Evolutionary conservation across 306 rosid genomes (phyloP).

Genomic region (Vigna unguiculata): DNA sequence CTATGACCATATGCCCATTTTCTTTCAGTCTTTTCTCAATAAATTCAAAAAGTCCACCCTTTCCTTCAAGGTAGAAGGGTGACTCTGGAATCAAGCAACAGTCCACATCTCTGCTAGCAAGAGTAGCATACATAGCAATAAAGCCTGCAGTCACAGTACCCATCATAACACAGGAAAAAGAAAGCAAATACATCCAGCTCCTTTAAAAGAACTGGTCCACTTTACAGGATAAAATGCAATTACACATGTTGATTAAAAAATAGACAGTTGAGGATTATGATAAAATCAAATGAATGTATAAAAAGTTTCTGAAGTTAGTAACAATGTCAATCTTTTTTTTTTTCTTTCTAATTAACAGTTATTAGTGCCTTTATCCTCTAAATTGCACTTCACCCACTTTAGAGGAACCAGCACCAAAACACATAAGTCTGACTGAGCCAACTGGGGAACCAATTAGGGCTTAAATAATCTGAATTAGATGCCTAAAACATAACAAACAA

Average conservation of each 20-base stretch:
- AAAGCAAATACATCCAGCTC: not conserved
- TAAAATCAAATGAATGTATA: not conserved
- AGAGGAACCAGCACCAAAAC: not conserved
- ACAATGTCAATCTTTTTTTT: not conserved
- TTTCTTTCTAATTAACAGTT: not conserved
- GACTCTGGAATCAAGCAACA: slow-evolving; percentile 96
- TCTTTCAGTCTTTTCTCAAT: slow-evolving; percentile 73
- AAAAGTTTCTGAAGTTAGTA: not conserved
- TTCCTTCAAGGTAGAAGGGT: slow-evolving; percentile 88
- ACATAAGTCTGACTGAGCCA: not conserved
- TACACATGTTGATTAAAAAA: not conserved
- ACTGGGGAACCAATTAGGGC: slow-evolving; percentile 7
- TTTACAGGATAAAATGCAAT: not conserved
- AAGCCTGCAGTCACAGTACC: slow-evolving; percentile 62
- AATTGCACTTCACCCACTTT: not conserved
- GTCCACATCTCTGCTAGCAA: slow-evolving; percentile 94
- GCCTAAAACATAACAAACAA: slow-evolving; percentile 37
- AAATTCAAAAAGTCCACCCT: slow-evolving; percentile 81
- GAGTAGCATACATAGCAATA: slow-evolving; percentile 95
- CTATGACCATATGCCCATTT: slow-evolving; percentile 89
- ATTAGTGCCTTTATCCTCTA: slow-evolving; percentile 3
- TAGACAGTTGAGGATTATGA: not conserved
- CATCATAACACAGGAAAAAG: not conserved
- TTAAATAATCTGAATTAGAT: slow-evolving; percentile 14
- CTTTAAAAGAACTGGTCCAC: not conserved